A percentile compares a stretch with the other conserved stretches of the same genome.
These are phyloP conservation scores for Talaromyces sp. DNA, from an alignment of 2,329 filamentous ascomycete genomes.

Conservation along the genomic window DNA sequence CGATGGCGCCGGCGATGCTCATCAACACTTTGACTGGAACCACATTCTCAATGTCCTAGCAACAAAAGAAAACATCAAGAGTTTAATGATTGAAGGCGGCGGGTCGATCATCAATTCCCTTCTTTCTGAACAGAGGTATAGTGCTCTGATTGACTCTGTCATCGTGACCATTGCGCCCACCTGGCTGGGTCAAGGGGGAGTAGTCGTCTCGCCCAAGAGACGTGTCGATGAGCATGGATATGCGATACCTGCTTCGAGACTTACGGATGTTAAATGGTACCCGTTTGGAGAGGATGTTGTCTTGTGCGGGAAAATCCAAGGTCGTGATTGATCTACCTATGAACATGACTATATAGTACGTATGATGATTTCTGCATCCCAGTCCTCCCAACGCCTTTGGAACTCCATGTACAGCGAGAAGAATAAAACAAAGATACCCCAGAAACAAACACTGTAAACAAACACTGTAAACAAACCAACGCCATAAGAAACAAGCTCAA, in stretches of 20 bases:
- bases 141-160: slow-evolving; percentile 60
- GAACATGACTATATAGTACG: not conserved
- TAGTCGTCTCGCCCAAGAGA: slow-evolving; percentile 66
- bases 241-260: slow-evolving; percentile 56
- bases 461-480: not conserved
- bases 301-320: slow-evolving; percentile 59
- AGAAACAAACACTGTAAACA: not conserved
- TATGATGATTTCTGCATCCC: not conserved
- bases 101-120: slow-evolving; percentile 75
- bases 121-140: slow-evolving; percentile 47
- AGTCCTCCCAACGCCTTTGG: not conserved
- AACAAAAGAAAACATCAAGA: slow-evolving; percentile 54
- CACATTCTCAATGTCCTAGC: slow-evolving; percentile 54
- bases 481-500: not conserved
- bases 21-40: slow-evolving; percentile 49
- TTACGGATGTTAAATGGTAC: slow-evolving; percentile 62
- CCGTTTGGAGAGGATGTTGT: slow-evolving; percentile 77
- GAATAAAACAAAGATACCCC: not conserved
- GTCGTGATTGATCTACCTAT: not conserved
- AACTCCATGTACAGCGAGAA: not conserved
- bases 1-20: slow-evolving; percentile 11
- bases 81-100: slow-evolving; percentile 89
- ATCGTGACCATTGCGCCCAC: slow-evolving; percentile 85
- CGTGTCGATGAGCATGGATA: slow-evolving; percentile 46
- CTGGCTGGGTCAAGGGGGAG: slow-evolving; percentile 76